A percentile compares a stretch with the other conserved stretches of the same genome.
Evolutionary conservation across 2,329 filamentous ascomycete species (phyloP).

Genomic region (Fusarium sororula): DNA sequence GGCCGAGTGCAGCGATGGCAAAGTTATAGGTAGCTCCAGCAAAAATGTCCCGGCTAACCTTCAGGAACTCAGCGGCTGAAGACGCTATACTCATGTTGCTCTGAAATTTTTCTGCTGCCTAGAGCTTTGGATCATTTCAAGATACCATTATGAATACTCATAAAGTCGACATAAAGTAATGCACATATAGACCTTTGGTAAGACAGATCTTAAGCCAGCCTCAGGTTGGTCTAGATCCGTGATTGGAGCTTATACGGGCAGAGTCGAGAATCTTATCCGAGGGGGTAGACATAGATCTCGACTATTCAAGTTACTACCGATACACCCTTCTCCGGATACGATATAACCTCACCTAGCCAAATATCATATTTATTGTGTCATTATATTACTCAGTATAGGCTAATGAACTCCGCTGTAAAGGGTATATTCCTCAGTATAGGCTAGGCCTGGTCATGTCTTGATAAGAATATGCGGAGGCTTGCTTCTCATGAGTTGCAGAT

Average conservation of each 20-base stretch:
- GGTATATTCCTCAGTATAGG: background rate
- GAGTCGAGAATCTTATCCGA: background rate
- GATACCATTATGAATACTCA: background rate
- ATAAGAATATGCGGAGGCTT: background rate
- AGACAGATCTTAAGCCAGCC: too few species aligned
- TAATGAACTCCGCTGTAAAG: background rate
- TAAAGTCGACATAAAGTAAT: background rate
- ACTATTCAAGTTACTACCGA: background rate
- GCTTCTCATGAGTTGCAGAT: background rate
- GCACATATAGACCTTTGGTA: background rate
- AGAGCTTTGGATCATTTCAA: background rate
- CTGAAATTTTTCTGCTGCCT: background rate
- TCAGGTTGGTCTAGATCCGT: background rate
- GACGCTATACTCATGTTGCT: conserved; percentile 25
- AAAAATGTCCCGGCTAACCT: background rate
- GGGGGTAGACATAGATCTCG: background rate
- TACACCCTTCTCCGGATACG: background rate
- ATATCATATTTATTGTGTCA: background rate
- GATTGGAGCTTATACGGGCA: background rate
- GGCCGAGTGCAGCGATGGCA: background rate
- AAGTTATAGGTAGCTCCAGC: background rate
- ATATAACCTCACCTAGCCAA: background rate
- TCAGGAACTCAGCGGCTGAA: background rate
- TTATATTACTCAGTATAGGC: background rate
- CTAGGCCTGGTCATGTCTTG: background rate